phyloP scores from a whole-genome alignment of 148 eudicot species.

The Beta vulgaris region DNA sequence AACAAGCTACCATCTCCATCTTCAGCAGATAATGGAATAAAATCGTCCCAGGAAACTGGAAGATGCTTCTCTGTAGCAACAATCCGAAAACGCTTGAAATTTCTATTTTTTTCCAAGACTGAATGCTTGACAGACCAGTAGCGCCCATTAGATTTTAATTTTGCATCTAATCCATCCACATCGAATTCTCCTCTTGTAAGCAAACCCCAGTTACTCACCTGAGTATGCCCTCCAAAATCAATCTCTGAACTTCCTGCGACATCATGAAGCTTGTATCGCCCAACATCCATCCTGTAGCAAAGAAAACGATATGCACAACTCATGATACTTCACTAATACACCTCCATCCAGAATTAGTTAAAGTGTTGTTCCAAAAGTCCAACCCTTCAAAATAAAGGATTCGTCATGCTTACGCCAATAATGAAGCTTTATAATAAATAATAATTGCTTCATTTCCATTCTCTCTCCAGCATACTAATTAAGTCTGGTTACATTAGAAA shows the following conservation, averaged over 20 bases:
- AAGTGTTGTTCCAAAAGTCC: background rate
- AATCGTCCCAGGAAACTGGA: slow-evolving; percentile 33
- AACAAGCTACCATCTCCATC: slow-evolving; percentile 27
- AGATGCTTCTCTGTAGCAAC: slow-evolving; percentile 38
- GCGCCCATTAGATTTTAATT: slow-evolving; percentile 67
- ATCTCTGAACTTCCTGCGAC: slow-evolving; percentile 31
- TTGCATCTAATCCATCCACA: slow-evolving; percentile 56
- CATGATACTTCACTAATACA: too few species aligned
- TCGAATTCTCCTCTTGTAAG: slow-evolving; percentile 54
- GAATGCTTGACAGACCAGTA: slow-evolving; percentile 85
- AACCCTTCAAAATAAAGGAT: background rate
- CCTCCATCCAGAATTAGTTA: background rate
- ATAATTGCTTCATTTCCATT: background rate
- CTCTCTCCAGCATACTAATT: too few species aligned
- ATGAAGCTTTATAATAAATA: background rate
- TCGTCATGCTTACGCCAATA: background rate
- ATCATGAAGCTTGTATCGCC: slow-evolving; percentile 63
- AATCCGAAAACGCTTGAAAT: slow-evolving; percentile 64
- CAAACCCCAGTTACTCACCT: slow-evolving; percentile 28
- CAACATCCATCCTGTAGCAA: slow-evolving; percentile 77
- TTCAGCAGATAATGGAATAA: slow-evolving; percentile 58
- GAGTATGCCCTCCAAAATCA: slow-evolving; percentile 31
- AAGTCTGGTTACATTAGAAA: too few species aligned
- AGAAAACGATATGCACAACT: background rate
- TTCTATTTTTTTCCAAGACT: slow-evolving; percentile 70